Percentiles rank a stretch among this genome's conserved stretches.
These are phyloP conservation scores for Helianthus tuberosus DNA, from an alignment of 129 eudicot species.

Conservation along the genomic window DNA sequence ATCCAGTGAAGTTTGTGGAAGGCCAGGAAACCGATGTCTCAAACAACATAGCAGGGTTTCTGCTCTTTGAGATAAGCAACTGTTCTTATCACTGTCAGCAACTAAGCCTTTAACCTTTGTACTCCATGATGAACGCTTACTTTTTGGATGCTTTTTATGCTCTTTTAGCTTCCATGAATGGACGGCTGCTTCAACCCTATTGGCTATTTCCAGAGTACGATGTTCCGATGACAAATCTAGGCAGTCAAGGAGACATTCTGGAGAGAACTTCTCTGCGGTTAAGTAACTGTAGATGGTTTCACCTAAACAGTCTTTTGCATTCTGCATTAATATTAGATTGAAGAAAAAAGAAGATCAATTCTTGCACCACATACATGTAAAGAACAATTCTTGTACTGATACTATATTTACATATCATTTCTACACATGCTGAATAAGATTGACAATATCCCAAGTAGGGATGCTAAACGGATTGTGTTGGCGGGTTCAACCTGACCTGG, in stretches of 20 bases:
- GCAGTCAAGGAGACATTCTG: conserved; percentile 88
- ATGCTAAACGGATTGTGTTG: no score
- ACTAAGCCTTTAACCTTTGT: conserved; percentile 78
- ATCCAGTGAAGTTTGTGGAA: conserved; percentile 88
- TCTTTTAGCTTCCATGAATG: conserved; percentile 86
- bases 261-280: conserved; percentile 78
- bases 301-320: conserved; percentile 83
- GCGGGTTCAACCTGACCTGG: no score
- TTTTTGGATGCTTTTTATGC: conserved; percentile 49
- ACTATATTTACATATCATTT: background rate
- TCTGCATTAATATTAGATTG: conserved; percentile 45
- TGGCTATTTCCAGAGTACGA: conserved; percentile 73
- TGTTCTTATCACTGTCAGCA: conserved; percentile 63
- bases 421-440: background rate
- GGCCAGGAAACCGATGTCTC: conserved; percentile 74
- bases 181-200: conserved; percentile 80
- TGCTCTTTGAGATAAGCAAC: conserved; percentile 62
- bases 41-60: conserved; percentile 70
- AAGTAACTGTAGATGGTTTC: conserved; percentile 78
- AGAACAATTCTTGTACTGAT: background rate
- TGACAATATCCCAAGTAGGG: background rate
- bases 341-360: background rate
- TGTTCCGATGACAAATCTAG: conserved; percentile 86
- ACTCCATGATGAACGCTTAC: conserved; percentile 73
- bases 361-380: no score